Evolutionary conservation across 106 monocot species (phyloP).

Genomic region (Chionographis japonica): DNA sequence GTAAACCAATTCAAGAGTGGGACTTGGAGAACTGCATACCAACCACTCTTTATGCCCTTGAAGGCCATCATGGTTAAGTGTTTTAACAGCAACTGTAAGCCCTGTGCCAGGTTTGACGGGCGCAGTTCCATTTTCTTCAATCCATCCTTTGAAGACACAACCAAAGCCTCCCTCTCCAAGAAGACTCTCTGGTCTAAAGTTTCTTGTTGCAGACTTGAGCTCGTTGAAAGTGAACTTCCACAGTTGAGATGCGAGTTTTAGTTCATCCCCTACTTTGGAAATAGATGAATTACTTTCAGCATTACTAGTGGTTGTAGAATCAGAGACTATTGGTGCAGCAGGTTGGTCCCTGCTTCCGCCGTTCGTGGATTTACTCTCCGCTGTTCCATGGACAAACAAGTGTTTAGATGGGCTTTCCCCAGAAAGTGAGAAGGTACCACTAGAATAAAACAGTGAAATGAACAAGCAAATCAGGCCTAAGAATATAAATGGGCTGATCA

Average conservation of each 20-base stretch:
- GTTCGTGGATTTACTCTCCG: constrained; percentile 57
- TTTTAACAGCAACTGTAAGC: constrained; percentile 70
- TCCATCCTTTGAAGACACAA: constrained; percentile 84
- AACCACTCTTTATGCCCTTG: constrained; percentile 87
- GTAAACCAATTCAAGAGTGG: not conserved
- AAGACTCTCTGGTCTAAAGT: constrained; percentile 68
- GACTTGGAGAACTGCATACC: constrained; percentile 23
- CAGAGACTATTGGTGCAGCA: constrained; percentile 35
- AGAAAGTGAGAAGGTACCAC: no score
- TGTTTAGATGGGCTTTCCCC: no score
- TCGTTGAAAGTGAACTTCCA: constrained; percentile 61
- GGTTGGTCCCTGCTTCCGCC: constrained; percentile 41
- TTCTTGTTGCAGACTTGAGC: constrained; percentile 70
- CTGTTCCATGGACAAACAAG: constrained; percentile 8
- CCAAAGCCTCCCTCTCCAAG: constrained; percentile 84
- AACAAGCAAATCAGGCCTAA: no score
- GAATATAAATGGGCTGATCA: no score
- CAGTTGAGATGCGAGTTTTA: constrained; percentile 61
- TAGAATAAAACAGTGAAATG: no score
- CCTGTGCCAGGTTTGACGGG: constrained; percentile 78
- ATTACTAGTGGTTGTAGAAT: constrained; percentile 57
- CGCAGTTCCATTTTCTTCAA: constrained; percentile 71
- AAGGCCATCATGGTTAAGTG: constrained; percentile 70
- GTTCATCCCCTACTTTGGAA: constrained; percentile 48
- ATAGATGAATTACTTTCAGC: constrained; percentile 50